phyloP scores from a whole-genome alignment of 2,329 filamentous ascomycete species.

The Diplodia intermedia region DNA sequence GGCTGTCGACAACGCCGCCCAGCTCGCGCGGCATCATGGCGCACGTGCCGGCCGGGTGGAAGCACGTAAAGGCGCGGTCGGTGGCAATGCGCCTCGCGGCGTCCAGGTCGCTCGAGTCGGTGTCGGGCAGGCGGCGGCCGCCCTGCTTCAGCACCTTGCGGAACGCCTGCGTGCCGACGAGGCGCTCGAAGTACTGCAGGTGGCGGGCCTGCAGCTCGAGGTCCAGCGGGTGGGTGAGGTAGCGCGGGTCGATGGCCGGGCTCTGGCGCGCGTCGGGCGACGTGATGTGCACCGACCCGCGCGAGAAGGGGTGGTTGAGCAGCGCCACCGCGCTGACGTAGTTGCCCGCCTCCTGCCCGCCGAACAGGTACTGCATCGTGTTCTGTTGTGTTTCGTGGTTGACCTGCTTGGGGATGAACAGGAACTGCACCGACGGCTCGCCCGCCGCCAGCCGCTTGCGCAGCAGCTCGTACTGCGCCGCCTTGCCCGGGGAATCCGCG shows the following conservation, averaged over 20 bases:
- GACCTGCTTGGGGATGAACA: slow-evolving; percentile 34
- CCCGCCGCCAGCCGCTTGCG: slow-evolving; percentile 12
- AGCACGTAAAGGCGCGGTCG: slow-evolving; percentile 42
- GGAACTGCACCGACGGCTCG: slow-evolving; percentile 25
- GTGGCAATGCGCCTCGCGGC: slow-evolving; percentile 36
- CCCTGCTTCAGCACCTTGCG: slow-evolving; percentile 43
- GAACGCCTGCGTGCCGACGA: slow-evolving; percentile 46
- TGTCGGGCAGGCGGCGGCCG: slow-evolving; percentile 34
- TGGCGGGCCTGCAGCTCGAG: slow-evolving; percentile 50
- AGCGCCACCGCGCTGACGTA: slow-evolving; percentile 41
- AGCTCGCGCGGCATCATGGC: slow-evolving; percentile 40
- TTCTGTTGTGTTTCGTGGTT: slow-evolving; percentile 31
- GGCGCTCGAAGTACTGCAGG: slow-evolving; percentile 45
- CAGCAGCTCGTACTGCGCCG: slow-evolving; percentile 32
- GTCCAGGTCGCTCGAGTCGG: slow-evolving; percentile 17
- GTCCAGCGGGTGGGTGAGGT: slow-evolving; percentile 55
- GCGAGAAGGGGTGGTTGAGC: slow-evolving; percentile 44
- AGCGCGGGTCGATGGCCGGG: slow-evolving; percentile 51
- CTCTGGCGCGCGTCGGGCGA: slow-evolving; percentile 43
- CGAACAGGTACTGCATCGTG: slow-evolving; percentile 35
- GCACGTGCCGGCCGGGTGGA: slow-evolving; percentile 43
- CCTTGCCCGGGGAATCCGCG: background rate
- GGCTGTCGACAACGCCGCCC: slow-evolving; percentile 42
- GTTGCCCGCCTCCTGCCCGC: slow-evolving; percentile 36
- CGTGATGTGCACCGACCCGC: slow-evolving; percentile 43